Conservation (phyloP, 2,329 filamentous ascomycete species). For the Dothistroma septosporum region DNA sequence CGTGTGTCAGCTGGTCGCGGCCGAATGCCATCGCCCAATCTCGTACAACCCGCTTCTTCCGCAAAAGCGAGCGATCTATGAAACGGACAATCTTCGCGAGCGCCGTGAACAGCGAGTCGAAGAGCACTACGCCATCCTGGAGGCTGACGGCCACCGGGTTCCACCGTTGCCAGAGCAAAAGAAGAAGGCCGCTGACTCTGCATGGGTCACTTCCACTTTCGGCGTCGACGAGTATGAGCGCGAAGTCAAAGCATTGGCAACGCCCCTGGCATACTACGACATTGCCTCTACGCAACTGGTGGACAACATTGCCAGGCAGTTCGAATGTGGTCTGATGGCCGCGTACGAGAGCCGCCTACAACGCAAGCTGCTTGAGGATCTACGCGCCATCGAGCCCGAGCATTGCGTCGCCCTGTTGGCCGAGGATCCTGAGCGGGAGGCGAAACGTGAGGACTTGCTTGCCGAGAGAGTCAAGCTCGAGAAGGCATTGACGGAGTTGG, state of each 20-base stretch:
- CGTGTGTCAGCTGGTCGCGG: conserved; percentile 26
- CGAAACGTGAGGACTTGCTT: conserved; percentile 25
- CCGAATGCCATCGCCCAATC: conserved; percentile 38
- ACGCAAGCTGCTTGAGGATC: conserved; percentile 8
- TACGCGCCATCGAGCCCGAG: conserved; percentile 16
- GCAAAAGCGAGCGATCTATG: conserved; percentile 18
- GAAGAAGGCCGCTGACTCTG: conserved; percentile 29
- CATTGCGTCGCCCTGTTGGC: conserved; percentile 31
- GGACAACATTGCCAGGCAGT: conserved; percentile 44
- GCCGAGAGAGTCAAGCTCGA: conserved; percentile 30
- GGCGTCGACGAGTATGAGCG: conserved; percentile 55
- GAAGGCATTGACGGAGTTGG: conserved; percentile 28
- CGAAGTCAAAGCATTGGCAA: conserved; percentile 60
- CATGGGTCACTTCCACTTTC: conserved; percentile 39
- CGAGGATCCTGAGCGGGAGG: conserved; percentile 34
- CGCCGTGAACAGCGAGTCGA: conserved; percentile 29
- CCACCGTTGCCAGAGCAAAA: conserved; percentile 26
- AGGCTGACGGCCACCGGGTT: conserved; percentile 20
- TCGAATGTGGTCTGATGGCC: conserved; percentile 24
- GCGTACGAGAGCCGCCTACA: conserved; percentile 13
- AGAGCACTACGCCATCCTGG: conserved; percentile 28
- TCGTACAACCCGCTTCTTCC: conserved; percentile 29
- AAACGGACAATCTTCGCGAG: conserved; percentile 24
- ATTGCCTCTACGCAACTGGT: conserved; percentile 62
- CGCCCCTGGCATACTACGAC: conserved; percentile 65